A percentile compares a stretch with the other conserved stretches of the same genome.
Evolutionary conservation across 1,139 yeast genomes (phyloP).

Genomic region (Taphrina communis): DNA sequence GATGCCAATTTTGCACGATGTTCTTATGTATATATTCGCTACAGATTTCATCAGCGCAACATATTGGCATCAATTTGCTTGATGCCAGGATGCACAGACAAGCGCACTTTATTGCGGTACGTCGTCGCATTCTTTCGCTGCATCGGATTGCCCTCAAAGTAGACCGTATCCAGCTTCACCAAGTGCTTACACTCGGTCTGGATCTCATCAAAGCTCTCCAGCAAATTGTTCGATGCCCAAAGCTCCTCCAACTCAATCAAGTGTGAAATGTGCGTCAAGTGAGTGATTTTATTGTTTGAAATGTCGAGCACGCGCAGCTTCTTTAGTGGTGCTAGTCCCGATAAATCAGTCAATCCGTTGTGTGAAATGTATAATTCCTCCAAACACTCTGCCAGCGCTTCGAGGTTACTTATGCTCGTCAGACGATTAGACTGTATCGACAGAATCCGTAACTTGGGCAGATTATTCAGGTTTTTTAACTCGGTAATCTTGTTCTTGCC

Average conservation of each 20-base stretch:
- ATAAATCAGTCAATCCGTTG: conserved; percentile 76
- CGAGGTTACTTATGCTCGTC: conserved; percentile 80
- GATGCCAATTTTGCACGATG: not conserved
- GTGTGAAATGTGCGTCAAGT: conserved; percentile 69
- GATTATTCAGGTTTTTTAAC: conserved; percentile 62
- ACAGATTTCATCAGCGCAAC: conserved; percentile 10
- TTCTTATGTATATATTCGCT: not conserved
- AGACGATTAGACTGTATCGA: conserved; percentile 89
- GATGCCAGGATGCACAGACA: conserved; percentile 68
- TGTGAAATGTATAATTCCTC: conserved; percentile 90
- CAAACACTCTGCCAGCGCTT: conserved; percentile 63
- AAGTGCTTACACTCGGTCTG: conserved; percentile 68
- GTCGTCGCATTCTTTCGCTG: conserved; percentile 75
- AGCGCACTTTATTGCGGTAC: conserved; percentile 79
- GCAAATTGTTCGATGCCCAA: conserved; percentile 85
- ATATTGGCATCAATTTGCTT: conserved; percentile 61
- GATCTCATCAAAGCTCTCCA: conserved; percentile 72
- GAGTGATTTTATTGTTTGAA: conserved; percentile 70
- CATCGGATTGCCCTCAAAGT: conserved; percentile 93
- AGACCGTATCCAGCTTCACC: conserved; percentile 79
- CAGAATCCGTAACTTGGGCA: conserved; percentile 70
- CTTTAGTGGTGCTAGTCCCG: conserved; percentile 72
- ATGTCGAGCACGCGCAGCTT: conserved; percentile 80
- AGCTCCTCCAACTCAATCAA: conserved; percentile 77
- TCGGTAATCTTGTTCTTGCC: conserved; percentile 81